Percentiles rank a stretch among this genome's conserved stretches.
Evolutionary conservation across 2,329 filamentous ascomycete genomes (phyloP).

Genomic region (Colletotrichum caudatum): DNA sequence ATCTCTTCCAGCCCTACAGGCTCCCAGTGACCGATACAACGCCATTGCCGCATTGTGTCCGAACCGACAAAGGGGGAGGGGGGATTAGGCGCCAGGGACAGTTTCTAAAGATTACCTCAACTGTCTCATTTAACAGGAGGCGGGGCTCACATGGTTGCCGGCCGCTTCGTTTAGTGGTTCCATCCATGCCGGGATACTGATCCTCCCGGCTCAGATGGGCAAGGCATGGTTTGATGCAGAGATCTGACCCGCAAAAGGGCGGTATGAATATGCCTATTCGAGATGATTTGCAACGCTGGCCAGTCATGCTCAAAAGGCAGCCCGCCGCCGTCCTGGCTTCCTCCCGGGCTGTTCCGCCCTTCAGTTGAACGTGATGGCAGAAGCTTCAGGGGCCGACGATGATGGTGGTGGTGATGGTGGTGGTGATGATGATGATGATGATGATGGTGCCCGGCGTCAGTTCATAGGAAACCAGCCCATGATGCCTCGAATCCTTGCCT

Average conservation of each 20-base stretch:
- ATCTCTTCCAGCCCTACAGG: background rate
- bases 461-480: background rate
- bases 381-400: background rate
- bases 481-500: background rate
- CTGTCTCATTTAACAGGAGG: background rate
- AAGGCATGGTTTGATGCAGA: background rate
- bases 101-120: background rate
- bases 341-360: background rate
- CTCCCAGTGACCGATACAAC: background rate
- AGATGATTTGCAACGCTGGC: background rate
- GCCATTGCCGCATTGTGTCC: background rate
- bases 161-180: background rate
- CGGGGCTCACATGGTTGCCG: background rate
- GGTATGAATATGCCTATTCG: background rate
- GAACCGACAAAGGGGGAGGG: background rate
- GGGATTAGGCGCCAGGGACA: too few species aligned
- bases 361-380: background rate
- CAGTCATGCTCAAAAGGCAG: background rate
- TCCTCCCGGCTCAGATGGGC: background rate
- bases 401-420: background rate
- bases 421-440: background rate
- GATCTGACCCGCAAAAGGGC: background rate
- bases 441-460: background rate
- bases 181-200: background rate
- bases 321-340: too few species aligned